Evolutionary conservation across 2,329 filamentous ascomycete species (phyloP).

Genomic region (Diaporthe vexans): DNA sequence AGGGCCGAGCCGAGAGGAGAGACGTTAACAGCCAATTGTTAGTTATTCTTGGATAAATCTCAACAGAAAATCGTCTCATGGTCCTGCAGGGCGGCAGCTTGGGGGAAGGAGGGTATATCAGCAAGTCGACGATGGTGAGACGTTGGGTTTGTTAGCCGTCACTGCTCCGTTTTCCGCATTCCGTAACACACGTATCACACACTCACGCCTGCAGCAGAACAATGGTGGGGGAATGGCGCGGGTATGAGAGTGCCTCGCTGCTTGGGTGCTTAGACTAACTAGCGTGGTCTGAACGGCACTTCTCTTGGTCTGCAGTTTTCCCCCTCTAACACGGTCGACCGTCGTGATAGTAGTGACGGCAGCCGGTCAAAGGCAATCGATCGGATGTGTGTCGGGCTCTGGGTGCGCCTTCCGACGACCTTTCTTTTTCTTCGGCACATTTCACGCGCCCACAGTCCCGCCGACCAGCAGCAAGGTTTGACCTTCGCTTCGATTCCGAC

Average conservation of each 20-base stretch:
- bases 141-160: constrained; percentile 16
- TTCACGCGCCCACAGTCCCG: background rate
- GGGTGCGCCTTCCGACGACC: constrained; percentile 27
- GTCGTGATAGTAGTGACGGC: background rate
- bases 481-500: constrained; percentile 17
- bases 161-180: background rate
- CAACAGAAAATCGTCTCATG: background rate
- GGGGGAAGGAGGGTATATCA: constrained; percentile 13
- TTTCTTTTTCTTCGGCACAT: background rate
- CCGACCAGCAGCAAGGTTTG: constrained; percentile 14
- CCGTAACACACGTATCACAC: background rate
- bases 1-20: background rate
- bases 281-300: constrained; percentile 3
- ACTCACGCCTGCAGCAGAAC: no score
- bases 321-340: constrained; percentile 12
- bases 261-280: background rate
- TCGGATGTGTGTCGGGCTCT: background rate
- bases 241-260: background rate
- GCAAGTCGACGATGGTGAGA: constrained; percentile 13
- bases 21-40: background rate
- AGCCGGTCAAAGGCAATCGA: constrained; percentile 13
- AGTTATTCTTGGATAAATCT: background rate
- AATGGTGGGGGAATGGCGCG: background rate
- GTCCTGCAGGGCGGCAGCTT: background rate
- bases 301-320: background rate